Conservation (phyloP, 352 stramenopile genomes). For the Phytopythium montanum region DNA sequence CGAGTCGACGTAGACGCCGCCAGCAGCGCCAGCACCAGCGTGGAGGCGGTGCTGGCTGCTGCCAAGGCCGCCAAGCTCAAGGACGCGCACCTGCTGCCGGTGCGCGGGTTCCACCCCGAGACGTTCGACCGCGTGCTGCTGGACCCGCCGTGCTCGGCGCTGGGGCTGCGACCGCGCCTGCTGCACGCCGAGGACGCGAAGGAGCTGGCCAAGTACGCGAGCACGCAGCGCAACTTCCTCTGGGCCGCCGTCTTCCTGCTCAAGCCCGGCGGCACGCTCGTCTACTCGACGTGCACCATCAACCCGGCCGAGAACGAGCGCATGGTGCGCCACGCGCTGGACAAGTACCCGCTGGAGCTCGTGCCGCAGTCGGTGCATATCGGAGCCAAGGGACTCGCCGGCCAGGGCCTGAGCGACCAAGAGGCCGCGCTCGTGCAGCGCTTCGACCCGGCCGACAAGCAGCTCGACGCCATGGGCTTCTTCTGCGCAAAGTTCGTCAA, state of each 20-base stretch:
- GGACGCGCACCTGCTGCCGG: slow-evolving; percentile 65
- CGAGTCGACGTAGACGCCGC: slow-evolving; percentile 28
- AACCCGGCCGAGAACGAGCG: slow-evolving; percentile 91
- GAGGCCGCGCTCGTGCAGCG: slow-evolving; percentile 78
- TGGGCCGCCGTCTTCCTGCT: slow-evolving; percentile 87
- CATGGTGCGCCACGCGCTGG: slow-evolving; percentile 89
- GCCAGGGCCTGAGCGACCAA: slow-evolving; percentile 68
- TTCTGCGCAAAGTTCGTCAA: slow-evolving; percentile 94
- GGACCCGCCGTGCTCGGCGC: slow-evolving; percentile 90
- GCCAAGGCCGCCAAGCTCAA: slow-evolving; percentile 31
- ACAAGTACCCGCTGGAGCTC: slow-evolving; percentile 84
- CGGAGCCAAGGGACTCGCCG: slow-evolving; percentile 61
- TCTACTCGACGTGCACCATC: slow-evolving; percentile 96
- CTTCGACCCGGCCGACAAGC: slow-evolving; percentile 82
- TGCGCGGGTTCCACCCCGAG: slow-evolving; percentile 88
- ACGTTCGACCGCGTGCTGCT: slow-evolving; percentile 94
- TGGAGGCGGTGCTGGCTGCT: slow-evolving; percentile 59
- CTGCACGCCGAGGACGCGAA: slow-evolving; percentile 68
- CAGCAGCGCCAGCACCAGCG: slow-evolving; percentile 15
- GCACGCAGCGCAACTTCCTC: slow-evolving; percentile 88
- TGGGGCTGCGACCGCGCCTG: slow-evolving; percentile 92
- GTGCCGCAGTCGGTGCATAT: slow-evolving; percentile 56
- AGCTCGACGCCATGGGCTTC: slow-evolving; percentile 92
- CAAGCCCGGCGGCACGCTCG: slow-evolving; percentile 88
- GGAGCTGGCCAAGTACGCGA: slow-evolving; percentile 75